Evolutionary conservation across 352 stramenopile species (phyloP).

Genomic region (Pythium chondricola): DNA sequence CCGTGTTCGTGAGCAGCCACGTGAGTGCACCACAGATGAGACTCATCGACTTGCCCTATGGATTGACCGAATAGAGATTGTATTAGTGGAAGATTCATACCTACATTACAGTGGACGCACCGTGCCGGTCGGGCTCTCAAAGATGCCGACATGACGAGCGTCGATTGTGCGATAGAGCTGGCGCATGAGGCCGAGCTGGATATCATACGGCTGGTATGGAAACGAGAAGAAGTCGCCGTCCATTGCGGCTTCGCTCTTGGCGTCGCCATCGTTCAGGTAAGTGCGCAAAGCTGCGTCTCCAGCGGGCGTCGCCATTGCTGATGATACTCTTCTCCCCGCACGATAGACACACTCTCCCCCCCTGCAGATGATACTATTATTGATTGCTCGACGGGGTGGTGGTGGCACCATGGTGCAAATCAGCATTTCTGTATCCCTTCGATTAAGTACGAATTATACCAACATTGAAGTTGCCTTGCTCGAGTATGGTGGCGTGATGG

Average conservation of each 20-base stretch:
- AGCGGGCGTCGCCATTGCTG: background rate
- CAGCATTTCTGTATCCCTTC: background rate
- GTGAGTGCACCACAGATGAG: constrained; percentile 86
- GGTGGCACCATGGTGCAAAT: background rate
- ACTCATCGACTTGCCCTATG: constrained; percentile 88
- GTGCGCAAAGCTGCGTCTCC: background rate
- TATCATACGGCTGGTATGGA: constrained; percentile 87
- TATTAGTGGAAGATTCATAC: background rate
- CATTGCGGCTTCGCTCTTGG: constrained; percentile 2
- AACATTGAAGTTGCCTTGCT: constrained; percentile 3
- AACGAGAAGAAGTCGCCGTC: constrained; percentile 81
- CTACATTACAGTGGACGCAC: constrained; percentile 15
- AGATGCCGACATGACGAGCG: constrained; percentile 80
- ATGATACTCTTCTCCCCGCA: background rate
- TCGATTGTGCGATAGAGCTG: constrained; percentile 84
- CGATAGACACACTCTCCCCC: no score
- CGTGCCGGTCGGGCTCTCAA: constrained; percentile 90
- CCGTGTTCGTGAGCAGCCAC: constrained; percentile 75
- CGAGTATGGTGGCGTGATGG: no score
- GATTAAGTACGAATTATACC: constrained; percentile 13
- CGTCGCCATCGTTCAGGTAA: background rate
- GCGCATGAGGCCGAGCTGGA: constrained; percentile 86
- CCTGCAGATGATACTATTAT: no score
- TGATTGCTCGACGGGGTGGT: no score
- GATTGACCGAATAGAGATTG: background rate